Evolutionary conservation across 192 early-diverging fungal species (phyloP).

Genomic region (Backusella tuberculispora): DNA sequence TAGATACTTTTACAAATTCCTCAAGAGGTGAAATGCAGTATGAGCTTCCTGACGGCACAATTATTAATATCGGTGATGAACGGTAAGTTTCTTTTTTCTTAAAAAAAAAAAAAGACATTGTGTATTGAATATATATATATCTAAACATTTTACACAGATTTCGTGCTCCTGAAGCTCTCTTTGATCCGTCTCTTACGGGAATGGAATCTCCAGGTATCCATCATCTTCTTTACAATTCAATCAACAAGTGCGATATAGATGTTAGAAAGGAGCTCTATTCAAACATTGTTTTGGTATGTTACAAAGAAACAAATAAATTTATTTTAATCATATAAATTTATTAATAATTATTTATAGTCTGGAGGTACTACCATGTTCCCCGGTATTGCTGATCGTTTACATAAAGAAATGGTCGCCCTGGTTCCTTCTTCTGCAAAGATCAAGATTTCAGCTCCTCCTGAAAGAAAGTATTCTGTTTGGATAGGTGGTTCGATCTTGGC

Average conservation of each 20-base stretch:
- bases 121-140: conserved; percentile 85
- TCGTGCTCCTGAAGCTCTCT: conserved; percentile 95
- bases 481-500: conserved; percentile 12
- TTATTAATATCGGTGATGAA: conserved; percentile 97
- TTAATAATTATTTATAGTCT: neutral
- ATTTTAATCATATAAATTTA: neutral
- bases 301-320: neutral
- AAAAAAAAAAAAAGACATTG: neutral
- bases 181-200: conserved; percentile 93
- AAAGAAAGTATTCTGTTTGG: conserved; percentile 4
- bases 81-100: conserved; percentile 44
- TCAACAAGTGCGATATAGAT: conserved; percentile 98
- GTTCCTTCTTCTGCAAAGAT: conserved; percentile 4
- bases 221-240: conserved; percentile 95
- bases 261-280: conserved; percentile 95
- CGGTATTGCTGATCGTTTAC: neutral
- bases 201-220: conserved; percentile 92
- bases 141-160: conserved; percentile 81
- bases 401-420: neutral
- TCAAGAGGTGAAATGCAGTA: conserved; percentile 95
- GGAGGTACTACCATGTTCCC: neutral
- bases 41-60: conserved; percentile 97
- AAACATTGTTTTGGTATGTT: conserved; percentile 11
- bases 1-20: conserved; percentile 88
- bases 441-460: conserved; percentile 10